Evolutionary conservation across 1,139 yeast genomes (phyloP).

Genomic region (Yamadazyma taylorii): DNA sequence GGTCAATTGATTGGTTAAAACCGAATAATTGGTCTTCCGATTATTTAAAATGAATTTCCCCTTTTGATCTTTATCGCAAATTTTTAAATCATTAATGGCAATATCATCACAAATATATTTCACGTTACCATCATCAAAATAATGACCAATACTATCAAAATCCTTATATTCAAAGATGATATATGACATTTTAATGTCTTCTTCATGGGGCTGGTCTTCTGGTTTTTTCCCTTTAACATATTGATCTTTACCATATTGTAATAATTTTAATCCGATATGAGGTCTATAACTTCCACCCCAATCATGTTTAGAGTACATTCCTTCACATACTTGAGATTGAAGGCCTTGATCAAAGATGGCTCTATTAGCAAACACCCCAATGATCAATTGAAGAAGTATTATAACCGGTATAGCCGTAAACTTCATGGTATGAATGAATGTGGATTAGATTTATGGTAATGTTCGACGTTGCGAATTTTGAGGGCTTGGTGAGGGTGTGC

Average conservation of each 20-base stretch:
- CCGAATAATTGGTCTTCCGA: slow-evolving; percentile 49
- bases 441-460: no score
- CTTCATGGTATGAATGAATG: neutral
- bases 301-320: slow-evolving; percentile 83
- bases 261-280: slow-evolving; percentile 53
- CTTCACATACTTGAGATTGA: slow-evolving; percentile 74
- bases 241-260: slow-evolving; percentile 31
- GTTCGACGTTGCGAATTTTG: neutral
- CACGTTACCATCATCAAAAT: slow-evolving; percentile 27
- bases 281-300: slow-evolving; percentile 81
- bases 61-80: slow-evolving; percentile 54
- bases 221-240: slow-evolving; percentile 25
- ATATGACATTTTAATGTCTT: slow-evolving; percentile 54
- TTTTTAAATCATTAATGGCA: slow-evolving; percentile 55
- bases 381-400: neutral
- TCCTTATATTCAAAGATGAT: slow-evolving; percentile 86
- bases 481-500: no score
- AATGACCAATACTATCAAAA: slow-evolving; percentile 62
- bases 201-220: slow-evolving; percentile 20
- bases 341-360: slow-evolving; percentile 46
- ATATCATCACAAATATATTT: slow-evolving; percentile 75
- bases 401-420: neutral
- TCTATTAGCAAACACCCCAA: slow-evolving; percentile 39
- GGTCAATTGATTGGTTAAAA: slow-evolving; percentile 56
- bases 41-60: slow-evolving; percentile 62